Percentiles rank a stretch among this genome's conserved stretches.
Conservation (phyloP, 495 filamentous ascomycete species). For the Extremus antarcticus region DNA sequence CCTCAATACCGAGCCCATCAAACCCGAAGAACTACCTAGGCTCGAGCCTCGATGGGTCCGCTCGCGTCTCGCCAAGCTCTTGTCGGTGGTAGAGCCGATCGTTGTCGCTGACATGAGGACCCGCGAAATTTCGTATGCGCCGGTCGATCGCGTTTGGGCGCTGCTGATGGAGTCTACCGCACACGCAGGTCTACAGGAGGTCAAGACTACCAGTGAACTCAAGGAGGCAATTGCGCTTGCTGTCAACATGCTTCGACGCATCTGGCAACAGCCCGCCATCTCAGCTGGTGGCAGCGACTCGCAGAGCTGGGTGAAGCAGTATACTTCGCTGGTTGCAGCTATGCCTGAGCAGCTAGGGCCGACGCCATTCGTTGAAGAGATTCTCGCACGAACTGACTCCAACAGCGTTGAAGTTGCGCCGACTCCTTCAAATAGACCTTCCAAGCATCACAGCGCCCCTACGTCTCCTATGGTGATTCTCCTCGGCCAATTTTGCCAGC, state of each 20-base stretch:
- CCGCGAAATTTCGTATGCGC: background rate
- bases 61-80: conserved; percentile 48
- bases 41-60: conserved; percentile 85
- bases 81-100: conserved; percentile 53
- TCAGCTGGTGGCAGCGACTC: conserved; percentile 26
- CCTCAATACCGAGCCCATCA: conserved; percentile 31
- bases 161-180: conserved; percentile 57
- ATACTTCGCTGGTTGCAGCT: conserved; percentile 46
- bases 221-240: conserved; percentile 65
- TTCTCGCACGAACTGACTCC: conserved; percentile 30
- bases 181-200: conserved; percentile 73
- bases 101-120: conserved; percentile 36
- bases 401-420: conserved; percentile 25
- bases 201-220: conserved; percentile 75
- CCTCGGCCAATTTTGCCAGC: conserved; percentile 8
- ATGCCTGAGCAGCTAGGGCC: conserved; percentile 57
- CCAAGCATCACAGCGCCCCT: conserved; percentile 18
- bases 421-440: conserved; percentile 28
- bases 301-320: conserved; percentile 36
- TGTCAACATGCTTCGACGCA: conserved; percentile 50
- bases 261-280: conserved; percentile 45
- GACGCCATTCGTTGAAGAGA: conserved; percentile 70
- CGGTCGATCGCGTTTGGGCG: conserved; percentile 40
- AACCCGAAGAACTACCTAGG: conserved; percentile 60
- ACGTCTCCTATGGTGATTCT: conserved; percentile 25